These are phyloP conservation scores for Fusarium transvaalense DNA, from an alignment of 2,329 filamentous ascomycete species.

Conservation along the genomic window DNA sequence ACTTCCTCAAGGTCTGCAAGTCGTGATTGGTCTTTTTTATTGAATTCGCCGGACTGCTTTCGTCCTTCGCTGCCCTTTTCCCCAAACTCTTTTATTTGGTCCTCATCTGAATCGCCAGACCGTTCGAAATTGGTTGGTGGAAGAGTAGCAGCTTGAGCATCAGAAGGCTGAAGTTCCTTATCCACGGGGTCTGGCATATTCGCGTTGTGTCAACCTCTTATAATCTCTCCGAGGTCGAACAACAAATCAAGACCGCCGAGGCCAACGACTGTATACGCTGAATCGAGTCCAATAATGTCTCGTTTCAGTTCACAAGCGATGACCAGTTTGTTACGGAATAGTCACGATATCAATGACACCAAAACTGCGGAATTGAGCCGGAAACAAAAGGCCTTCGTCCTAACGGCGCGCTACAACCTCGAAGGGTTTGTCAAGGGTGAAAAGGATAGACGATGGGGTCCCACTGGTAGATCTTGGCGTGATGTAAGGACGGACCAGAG, in stretches of 20 bases:
- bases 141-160: slow-evolving; percentile 48
- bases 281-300: slow-evolving; percentile 1
- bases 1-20: slow-evolving; percentile 49
- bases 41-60: slow-evolving; percentile 2
- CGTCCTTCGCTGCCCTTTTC: slow-evolving; percentile 36
- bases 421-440: slow-evolving; percentile 18
- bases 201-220: slow-evolving; percentile 11
- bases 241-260: background rate
- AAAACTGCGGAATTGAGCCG: slow-evolving; percentile 21
- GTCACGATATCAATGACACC: slow-evolving; percentile 8
- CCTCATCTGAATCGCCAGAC: slow-evolving; percentile 36
- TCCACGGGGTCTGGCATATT: slow-evolving; percentile 48
- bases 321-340: background rate
- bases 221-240: slow-evolving; percentile 1
- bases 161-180: slow-evolving; percentile 49
- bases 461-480: slow-evolving; percentile 18
- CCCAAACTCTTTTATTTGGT: slow-evolving; percentile 26
- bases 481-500: background rate
- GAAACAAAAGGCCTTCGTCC: slow-evolving; percentile 22
- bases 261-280: background rate
- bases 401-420: slow-evolving; percentile 16
- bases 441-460: slow-evolving; percentile 8
- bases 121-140: slow-evolving; percentile 44
- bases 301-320: background rate
- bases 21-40: slow-evolving; percentile 23